Base-by-base conservation (phyloP, 2,329 filamentous ascomycete species). In the Trichoderma citrinoviride region DNA sequence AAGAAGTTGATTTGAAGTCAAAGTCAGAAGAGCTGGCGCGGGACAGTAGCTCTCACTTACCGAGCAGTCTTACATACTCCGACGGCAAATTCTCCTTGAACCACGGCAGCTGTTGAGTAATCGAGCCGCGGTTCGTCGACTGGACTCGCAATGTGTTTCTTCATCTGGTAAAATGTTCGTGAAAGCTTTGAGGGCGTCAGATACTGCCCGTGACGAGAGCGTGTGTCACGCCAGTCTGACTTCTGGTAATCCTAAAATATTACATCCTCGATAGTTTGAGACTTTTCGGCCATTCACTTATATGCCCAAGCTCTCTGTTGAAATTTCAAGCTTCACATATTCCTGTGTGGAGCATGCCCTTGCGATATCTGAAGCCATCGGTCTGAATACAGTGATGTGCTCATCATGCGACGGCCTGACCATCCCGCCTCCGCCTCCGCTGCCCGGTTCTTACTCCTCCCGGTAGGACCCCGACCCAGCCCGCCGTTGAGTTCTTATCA, bases 231-330 rank as follows among this genome's bases (percentile, higher is more conserved):
- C 54, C 54, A 46, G 54, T 44, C 54, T 57, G n/a, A 57, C 41
- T 15, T 46, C 52, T 61, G 23, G 58, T 7, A 23, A 33, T n/a
- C 17, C 46, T 33, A 61, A 61, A 50, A 61, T 61, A 52, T 44
- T 44, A 54, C 50, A n/a, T n/a, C n/a, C n/a, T 17, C 25, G 7
- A 21, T 14, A 7, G 12, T 15, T 33, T 15, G 29, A 44, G 6
- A 52, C 2, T n/a, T n/a, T 29, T 52, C 17, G 29, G 15, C 46
- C 21, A 29, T 61, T 37, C 1, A 2, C 14, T 12, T 14, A 14
- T 37, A 5, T 37, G 33, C 33, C 33, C 8, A 37, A 12, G 3
- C 5, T 37, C 33, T 43, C 29, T 40, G 21, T 6, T 41, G 7
- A n/a, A n/a, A n/a, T 43, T 19, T 17, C n/a, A 7, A 12, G 4